Evolutionary conservation across 2,329 filamentous ascomycete species (phyloP), one percentile per base, ranked within the genome.

Genomic region (Trematosphaeria pertusa): DNA sequence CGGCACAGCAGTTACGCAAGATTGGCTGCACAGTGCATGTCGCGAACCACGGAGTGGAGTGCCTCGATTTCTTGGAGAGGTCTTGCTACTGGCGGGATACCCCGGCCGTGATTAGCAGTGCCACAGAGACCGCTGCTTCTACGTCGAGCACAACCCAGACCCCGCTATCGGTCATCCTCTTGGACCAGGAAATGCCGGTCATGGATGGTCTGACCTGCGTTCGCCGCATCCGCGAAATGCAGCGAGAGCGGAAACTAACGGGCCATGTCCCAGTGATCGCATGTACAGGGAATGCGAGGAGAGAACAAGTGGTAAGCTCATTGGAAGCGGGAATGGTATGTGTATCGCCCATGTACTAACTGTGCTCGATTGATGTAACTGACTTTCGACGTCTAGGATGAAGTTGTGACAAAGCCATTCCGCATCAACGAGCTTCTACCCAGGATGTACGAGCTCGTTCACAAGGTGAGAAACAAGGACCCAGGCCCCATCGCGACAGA

Each of bases 171-270:
- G 48, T 72, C 11, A 57, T 72, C 17, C 61, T 72, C 5, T 67
- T 71, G 59, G 70, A 73, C 37, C 56, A 66, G 12, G 70, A 73
- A 28, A 73, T 73, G 70, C 70, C 70, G 2, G 60, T 69, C 24
- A 73, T 73, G 70, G 63, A 72, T 40, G 70, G 70, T 1, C 46
- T 73, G 6, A 61, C 61, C 3, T 72, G 68, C 32, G 60, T 64
- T 9, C 52, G 50, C 6, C 55, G 56, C n/a, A 70, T 73, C 18
- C 57, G 70, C 2, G 58, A 64, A 9, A 65, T 71, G 64, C 50
- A 67, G 34, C 35, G 7, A 5, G 46, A 37, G 2, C 56, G 58
- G 3, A 42, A 50, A 5, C 22, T 70, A 6, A 52, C 14, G 9
- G 52, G 48, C 1, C 67, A 71, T 50, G 60, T 71, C 3, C 68